Base-by-base conservation (phyloP, 768 basidiomycete genomes). In the Scleroderma bovista region DNA sequence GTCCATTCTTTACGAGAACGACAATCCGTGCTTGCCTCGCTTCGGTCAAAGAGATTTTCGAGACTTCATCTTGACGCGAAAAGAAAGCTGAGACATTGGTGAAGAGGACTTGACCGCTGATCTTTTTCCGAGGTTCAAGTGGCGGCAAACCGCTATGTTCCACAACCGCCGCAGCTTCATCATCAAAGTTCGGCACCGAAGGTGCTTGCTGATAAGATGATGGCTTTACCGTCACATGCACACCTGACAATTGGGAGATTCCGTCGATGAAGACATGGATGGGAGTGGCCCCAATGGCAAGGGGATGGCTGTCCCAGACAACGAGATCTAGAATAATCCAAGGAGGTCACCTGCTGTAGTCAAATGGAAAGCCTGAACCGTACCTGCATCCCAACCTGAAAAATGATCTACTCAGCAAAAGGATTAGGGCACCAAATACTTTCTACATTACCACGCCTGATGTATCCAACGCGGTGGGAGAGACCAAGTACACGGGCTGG, bases 241-340 rank as follows among this genome's bases (percentile, higher is more conserved):
- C 75, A 3, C 66, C 59, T 40, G 70, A 59, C 2, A 86, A 57
- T 58, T 94, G 91, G 1, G 85, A 61, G 44, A 93, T 84, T 3
- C 91, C 92, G 58, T 94, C 91, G 52, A 93, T 88, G 68, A 77
- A 90, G 9, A 89, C 87, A 69, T 92, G 88, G 44, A 75, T 73
- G 4, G 89, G 89, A 1, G 88, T 83, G 19, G 88, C 87, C 19
- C 87, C 87, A 11, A 93, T 71, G 1, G 80, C 71, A 15, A 93
- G 74, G 1, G 90, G 90, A 65, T 90, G 88, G 33, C 78, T 80
- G 57, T 86, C 84, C 84, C 84, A 86, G 2, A 89, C 59, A 13
- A 90, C 83, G 44, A 89, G 40, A 67, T 91, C 85, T 86, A 29
- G 16, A 32, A 20, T 15, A 7, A 4, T 12, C 26, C 57, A 26